These are phyloP conservation scores for Vitis rupestris DNA, from an alignment of 164 flowering plant genomes.

Conservation along the genomic window DNA sequence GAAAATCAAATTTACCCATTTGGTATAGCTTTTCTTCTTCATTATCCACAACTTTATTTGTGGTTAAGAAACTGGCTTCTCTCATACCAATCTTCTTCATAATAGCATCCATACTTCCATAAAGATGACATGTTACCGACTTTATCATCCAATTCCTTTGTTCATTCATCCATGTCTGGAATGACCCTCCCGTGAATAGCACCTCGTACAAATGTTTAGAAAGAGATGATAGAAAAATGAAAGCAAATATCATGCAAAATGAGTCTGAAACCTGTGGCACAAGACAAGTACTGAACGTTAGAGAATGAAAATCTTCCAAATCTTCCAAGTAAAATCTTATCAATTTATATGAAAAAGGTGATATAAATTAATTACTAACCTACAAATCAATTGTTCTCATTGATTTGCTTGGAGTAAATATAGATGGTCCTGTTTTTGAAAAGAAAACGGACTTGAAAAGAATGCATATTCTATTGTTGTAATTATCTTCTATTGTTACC, in stretches of 20 bases:
- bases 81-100: conserved; percentile 29
- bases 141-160: conserved; percentile 44
- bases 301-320: too few species aligned
- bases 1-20: conserved; percentile 40
- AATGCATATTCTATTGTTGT: not conserved
- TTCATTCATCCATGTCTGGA: conserved; percentile 31
- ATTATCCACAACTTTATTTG: conserved; percentile 36
- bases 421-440: too few species aligned
- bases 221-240: conserved; percentile 27
- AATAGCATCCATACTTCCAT: conserved; percentile 36
- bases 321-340: too few species aligned
- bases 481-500: conserved; percentile 22
- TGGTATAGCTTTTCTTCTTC: conserved; percentile 26
- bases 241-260: conserved; percentile 23
- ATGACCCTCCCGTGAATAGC: conserved; percentile 22
- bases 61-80: conserved; percentile 41
- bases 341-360: too few species aligned
- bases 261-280: conserved; percentile 25
- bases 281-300: too few species aligned
- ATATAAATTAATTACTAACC: too few species aligned
- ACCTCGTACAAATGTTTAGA: conserved; percentile 31
- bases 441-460: too few species aligned
- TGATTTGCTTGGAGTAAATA: too few species aligned
- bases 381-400: too few species aligned
- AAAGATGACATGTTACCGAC: conserved; percentile 28